These are phyloP conservation scores for Oryza brachyantha DNA, from an alignment of 176 grass and related monocot species.

Conservation along the genomic window DNA sequence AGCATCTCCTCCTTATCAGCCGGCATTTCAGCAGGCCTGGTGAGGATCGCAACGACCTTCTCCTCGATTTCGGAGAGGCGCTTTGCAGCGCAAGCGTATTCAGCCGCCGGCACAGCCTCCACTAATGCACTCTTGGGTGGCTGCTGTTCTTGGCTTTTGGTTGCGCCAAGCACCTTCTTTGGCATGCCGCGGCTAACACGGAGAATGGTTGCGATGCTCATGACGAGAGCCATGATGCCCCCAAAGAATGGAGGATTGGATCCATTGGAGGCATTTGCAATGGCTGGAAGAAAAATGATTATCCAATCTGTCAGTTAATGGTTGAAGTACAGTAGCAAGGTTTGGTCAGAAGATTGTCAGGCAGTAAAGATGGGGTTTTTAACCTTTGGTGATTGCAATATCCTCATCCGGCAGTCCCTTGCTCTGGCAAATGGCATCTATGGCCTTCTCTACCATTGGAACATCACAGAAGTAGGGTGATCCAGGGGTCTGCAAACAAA, in stretches of 20 bases:
- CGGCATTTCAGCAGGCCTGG: constrained; percentile 46
- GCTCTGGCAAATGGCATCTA: constrained; percentile 62
- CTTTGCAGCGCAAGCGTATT: constrained; percentile 41
- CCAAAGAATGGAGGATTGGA: constrained; percentile 57
- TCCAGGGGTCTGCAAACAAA: constrained; percentile 17
- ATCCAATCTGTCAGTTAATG: neutral
- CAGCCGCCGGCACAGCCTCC: constrained; percentile 30
- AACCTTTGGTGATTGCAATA: constrained; percentile 77
- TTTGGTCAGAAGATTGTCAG: neutral
- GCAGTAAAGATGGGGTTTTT: neutral
- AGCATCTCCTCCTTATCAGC: constrained; percentile 77
- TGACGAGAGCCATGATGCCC: constrained; percentile 69
- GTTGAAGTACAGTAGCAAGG: neutral
- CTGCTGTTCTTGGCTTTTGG: constrained; percentile 8
- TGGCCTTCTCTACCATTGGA: constrained; percentile 80
- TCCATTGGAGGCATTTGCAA: constrained; percentile 45
- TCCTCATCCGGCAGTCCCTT: constrained; percentile 60
- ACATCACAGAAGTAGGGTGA: constrained; percentile 70
- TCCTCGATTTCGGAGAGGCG: constrained; percentile 79
- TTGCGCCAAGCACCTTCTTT: constrained; percentile 37
- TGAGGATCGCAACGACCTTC: constrained; percentile 54
- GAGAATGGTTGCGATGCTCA: constrained; percentile 72
- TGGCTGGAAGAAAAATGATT: constrained; percentile 36
- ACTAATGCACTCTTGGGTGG: constrained; percentile 22
- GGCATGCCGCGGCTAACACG: constrained; percentile 63